Evolutionary conservation across 148 eudicot genomes (phyloP).

Genomic region (Drosera capensis): DNA sequence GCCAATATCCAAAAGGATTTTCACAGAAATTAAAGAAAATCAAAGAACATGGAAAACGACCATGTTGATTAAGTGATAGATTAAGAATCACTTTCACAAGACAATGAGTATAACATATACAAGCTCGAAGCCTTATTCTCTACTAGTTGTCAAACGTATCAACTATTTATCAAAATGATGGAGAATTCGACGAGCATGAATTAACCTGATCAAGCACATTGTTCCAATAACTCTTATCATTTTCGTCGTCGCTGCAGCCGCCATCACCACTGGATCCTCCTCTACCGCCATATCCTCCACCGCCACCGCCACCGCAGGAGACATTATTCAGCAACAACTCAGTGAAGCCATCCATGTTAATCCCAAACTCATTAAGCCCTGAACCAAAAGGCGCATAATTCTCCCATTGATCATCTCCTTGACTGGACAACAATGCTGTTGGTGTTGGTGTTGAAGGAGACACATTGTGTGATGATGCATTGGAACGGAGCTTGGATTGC

Average conservation of each 20-base stretch:
- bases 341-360: constrained; percentile 42
- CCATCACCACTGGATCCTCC: constrained; percentile 7
- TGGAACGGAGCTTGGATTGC: constrained; percentile 58
- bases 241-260: constrained; percentile 24
- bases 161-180: constrained; percentile 30
- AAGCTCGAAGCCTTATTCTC: too few species aligned
- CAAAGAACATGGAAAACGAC: too few species aligned
- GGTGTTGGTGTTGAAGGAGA: too few species aligned
- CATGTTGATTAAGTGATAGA: too few species aligned
- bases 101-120: background rate
- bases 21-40: too few species aligned
- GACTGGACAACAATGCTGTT: background rate
- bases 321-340: constrained; percentile 51
- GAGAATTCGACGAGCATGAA: constrained; percentile 61
- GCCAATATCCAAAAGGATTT: too few species aligned
- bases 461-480: too few species aligned
- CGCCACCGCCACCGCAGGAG: constrained; percentile 11
- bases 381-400: too few species aligned
- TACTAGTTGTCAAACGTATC: too few species aligned
- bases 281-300: constrained; percentile 8
- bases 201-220: constrained; percentile 70
- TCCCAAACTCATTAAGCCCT: constrained; percentile 13
- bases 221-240: constrained; percentile 82
- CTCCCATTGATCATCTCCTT: too few species aligned
- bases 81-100: too few species aligned